Evolutionary conservation across 768 basidiomycete species (phyloP).

Genomic region (Basidioascus undulatus): DNA sequence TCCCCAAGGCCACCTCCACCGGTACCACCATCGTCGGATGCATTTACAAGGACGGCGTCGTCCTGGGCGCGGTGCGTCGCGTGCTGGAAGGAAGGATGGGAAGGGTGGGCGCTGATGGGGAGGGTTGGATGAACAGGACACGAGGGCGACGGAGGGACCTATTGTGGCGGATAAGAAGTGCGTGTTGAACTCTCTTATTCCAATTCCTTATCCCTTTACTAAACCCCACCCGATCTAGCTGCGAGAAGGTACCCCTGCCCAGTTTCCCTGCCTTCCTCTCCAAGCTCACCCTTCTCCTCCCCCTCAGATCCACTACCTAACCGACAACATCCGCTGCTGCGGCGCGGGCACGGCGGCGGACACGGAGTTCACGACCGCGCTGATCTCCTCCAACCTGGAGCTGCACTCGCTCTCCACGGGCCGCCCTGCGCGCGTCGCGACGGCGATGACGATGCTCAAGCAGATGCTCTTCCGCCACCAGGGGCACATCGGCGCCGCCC

Average conservation of each 20-base stretch:
- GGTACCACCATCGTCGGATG: slow-evolving; percentile 89
- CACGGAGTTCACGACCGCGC: slow-evolving; percentile 78
- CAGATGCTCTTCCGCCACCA: slow-evolving; percentile 85
- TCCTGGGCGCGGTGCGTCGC: slow-evolving; percentile 88
- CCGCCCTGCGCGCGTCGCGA: slow-evolving; percentile 75
- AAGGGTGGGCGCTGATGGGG: not conserved
- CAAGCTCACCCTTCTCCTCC: not conserved
- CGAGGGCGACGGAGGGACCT: slow-evolving; percentile 57
- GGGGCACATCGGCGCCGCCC: slow-evolving; percentile 79
- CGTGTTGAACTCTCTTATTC: no score
- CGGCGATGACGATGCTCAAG: slow-evolving; percentile 97
- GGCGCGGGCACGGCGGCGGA: slow-evolving; percentile 99
- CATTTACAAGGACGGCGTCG: slow-evolving; percentile 58
- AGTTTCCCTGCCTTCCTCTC: not conserved
- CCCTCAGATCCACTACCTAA: slow-evolving; percentile 83
- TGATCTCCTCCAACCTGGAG: slow-evolving; percentile 90
- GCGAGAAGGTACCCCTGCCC: slow-evolving; percentile 55
- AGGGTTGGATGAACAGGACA: not conserved
- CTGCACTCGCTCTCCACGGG: slow-evolving; percentile 76
- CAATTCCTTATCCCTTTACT: no score
- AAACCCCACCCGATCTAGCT: no score
- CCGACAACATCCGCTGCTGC: slow-evolving; percentile 86
- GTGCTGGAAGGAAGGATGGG: no score
- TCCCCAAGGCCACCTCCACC: slow-evolving; percentile 21
- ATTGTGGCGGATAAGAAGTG: slow-evolving; percentile 99